phyloP scores from a whole-genome alignment of 805 yeast species.

The Candida fluviatilis region DNA sequence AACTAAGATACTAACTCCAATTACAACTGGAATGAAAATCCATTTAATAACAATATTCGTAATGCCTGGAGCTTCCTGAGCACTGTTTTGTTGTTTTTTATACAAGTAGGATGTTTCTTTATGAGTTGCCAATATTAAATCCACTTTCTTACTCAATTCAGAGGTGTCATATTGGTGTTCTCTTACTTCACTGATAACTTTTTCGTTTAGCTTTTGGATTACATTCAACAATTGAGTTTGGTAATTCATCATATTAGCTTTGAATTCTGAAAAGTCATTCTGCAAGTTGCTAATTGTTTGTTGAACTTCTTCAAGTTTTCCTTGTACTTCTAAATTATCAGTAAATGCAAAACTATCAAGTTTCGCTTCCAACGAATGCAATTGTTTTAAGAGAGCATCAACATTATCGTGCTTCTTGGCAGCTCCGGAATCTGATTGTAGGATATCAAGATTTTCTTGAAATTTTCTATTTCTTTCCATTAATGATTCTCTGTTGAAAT shows the following conservation, averaged over 20 bases:
- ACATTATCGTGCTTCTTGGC: neutral
- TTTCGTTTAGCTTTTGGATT: constrained; percentile 28
- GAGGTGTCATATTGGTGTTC: constrained; percentile 34
- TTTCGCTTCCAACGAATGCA: constrained; percentile 2
- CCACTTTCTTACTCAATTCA: constrained; percentile 34
- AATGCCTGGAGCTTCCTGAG: constrained; percentile 15
- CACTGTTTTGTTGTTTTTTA: constrained; percentile 10
- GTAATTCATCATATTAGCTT: constrained; percentile 23
- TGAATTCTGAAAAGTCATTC: constrained; percentile 20
- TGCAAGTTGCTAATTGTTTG: constrained; percentile 8
- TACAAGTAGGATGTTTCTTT: constrained; percentile 32
- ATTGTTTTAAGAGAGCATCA: neutral
- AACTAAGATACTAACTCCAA: constrained; percentile 37
- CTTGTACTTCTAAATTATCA: neutral
- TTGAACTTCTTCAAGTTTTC: neutral
- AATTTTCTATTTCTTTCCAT: constrained; percentile 31
- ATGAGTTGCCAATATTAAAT: constrained; percentile 36
- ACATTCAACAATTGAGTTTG: constrained; percentile 29
- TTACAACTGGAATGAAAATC: constrained; percentile 38
- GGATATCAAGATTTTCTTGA: constrained; percentile 14
- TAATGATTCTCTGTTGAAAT: constrained; percentile 27
- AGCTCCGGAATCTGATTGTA: neutral
- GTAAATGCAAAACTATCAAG: neutral
- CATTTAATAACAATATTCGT: constrained; percentile 27
- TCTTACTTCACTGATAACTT: constrained; percentile 38